Base-by-base conservation (phyloP, 1,139 yeast species). In the Lodderomyces oxycetoniae region DNA sequence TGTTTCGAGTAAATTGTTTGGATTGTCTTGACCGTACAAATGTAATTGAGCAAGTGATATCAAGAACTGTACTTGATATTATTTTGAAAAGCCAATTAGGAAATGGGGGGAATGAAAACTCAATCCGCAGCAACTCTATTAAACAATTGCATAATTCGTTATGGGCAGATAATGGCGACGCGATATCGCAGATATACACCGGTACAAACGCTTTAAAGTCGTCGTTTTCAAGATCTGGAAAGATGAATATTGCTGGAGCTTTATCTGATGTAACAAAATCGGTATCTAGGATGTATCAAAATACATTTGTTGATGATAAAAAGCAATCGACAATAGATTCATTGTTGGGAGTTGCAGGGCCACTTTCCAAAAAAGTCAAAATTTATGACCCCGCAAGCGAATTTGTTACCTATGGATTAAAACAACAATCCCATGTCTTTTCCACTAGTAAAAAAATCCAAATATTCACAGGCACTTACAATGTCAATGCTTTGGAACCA, bases 91-190 rank as follows among this genome's bases (percentile, higher is more conserved):
- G 77, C 48, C 68, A 71, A 53, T 34, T 48, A 1, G 35, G 35
- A 5, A 30, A 44, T 5, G 36, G 40, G 16, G 52, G 52, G 9
- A 42, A 58, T 25, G 65, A 56, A 7, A 91, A 79, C 14, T 59
- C 85, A 29, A 69, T 79, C 53, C 30, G 13, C 17, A 13, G 12
- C n/a, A 14, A 24, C 14, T 7, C 9, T 12, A 6, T 24, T 7
- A 24, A 24, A 24, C 54, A 60, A 26, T 78, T 74, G 40, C 96
- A 89, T 51, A 85, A 88, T 48, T 67, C 81, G 3, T 61, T 91
- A 15, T 93, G 98, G 98, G 99, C 98, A 0, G 96, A 93, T 57
- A 89, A 91, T 55, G 99, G 98, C 31, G 98, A 93, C 58, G 96
- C 93, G 41, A 76, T 93, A 7, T 88, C 97, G 1, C 96, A 88